Evolutionary conservation across 1,139 yeast species (phyloP).

Genomic region (Hanseniaspora sp.): DNA sequence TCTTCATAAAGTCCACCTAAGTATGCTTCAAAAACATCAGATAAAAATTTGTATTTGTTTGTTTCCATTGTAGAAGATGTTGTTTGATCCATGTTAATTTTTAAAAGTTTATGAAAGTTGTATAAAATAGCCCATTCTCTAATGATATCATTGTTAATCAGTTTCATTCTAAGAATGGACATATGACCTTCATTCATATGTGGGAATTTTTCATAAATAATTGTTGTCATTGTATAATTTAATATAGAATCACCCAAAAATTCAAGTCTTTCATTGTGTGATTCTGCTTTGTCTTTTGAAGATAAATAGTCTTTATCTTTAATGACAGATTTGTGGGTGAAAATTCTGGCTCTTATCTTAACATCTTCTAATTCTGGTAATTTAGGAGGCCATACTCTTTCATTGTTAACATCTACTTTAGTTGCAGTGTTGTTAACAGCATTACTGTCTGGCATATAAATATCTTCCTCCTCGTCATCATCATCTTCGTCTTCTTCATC

Average conservation of each 20-base stretch:
- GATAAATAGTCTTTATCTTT: conserved; percentile 48
- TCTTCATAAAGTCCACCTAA: conserved; percentile 73
- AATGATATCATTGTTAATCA: conserved; percentile 66
- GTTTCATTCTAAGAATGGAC: conserved; percentile 54
- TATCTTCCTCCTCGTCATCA: conserved; percentile 18
- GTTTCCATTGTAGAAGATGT: conserved; percentile 22
- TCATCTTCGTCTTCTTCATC: background rate
- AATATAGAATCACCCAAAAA: conserved; percentile 86
- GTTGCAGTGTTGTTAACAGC: conserved; percentile 1
- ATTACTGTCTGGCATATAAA: conserved; percentile 16
- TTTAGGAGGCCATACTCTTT: conserved; percentile 42
- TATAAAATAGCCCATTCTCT: conserved; percentile 62
- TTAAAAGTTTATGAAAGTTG: conserved; percentile 53
- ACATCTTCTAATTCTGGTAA: conserved; percentile 59
- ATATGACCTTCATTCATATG: conserved; percentile 71
- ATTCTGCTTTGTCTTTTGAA: conserved; percentile 45
- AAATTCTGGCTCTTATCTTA: conserved; percentile 55
- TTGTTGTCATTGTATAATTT: conserved; percentile 58
- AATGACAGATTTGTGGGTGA: conserved; percentile 67
- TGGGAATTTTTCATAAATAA: conserved; percentile 58
- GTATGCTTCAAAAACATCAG: conserved; percentile 62
- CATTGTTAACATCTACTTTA: conserved; percentile 16
- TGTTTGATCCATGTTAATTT: conserved; percentile 31
- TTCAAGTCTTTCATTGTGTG: conserved; percentile 84
- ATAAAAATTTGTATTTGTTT: conserved; percentile 29